These are phyloP conservation scores for Fagus crenata DNA, from an alignment of 306 rosid genomes.

Conservation along the genomic window DNA sequence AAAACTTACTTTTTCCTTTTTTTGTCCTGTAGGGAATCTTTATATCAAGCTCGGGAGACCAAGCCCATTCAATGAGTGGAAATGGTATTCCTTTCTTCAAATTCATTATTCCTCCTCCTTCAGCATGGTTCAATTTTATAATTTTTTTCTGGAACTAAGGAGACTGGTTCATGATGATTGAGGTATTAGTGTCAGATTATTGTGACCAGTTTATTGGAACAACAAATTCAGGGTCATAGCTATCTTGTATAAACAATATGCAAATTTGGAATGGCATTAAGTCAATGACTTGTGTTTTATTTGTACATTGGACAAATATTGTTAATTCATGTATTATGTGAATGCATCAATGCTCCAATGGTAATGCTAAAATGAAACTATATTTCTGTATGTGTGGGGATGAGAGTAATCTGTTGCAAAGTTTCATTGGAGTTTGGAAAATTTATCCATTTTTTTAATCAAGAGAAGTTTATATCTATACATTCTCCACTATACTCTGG, in stretches of 20 bases:
- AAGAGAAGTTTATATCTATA: not conserved
- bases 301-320: not conserved
- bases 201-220: constrained; percentile 18
- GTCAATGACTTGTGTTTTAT: not conserved
- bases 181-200: not conserved
- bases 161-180: constrained; percentile 23
- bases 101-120: constrained; percentile 10
- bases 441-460: not conserved
- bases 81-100: constrained; percentile 64
- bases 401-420: not conserved
- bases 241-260: not conserved
- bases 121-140: constrained; percentile 22
- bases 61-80: constrained; percentile 87
- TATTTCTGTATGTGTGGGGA: not conserved
- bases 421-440: not conserved
- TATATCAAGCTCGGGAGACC: constrained; percentile 89
- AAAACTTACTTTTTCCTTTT: not conserved
- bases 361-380: not conserved
- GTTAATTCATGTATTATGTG: not conserved
- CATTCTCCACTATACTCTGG: not conserved
- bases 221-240: not conserved
- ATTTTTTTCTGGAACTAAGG: constrained; percentile 11
- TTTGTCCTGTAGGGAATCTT: constrained; percentile 67
- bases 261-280: not conserved
- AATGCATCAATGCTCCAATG: not conserved